phyloP scores from a whole-genome alignment of 2,329 filamentous ascomycete species.

The Neoascochyta sp. region DNA sequence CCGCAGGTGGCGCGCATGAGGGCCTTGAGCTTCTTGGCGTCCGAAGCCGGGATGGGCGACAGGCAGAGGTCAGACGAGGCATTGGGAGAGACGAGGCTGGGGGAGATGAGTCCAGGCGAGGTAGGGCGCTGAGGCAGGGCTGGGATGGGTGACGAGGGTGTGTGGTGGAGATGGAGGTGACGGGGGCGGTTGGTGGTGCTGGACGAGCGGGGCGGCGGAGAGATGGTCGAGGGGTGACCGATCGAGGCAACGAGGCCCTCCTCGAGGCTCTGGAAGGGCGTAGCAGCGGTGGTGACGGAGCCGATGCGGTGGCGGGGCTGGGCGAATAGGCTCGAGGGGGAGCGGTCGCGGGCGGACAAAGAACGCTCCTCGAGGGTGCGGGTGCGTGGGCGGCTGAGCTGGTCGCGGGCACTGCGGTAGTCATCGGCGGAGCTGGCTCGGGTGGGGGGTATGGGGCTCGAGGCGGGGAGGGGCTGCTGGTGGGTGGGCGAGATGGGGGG shows the following conservation, averaged over 20 bases:
- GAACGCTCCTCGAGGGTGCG: constrained; percentile 49
- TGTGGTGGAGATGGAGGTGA: constrained; percentile 1
- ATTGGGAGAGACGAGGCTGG: constrained; percentile 21
- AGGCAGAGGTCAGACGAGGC: constrained; percentile 35
- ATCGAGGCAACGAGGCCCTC: constrained; percentile 42
- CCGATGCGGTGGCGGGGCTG: constrained; percentile 62
- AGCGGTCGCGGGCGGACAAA: constrained; percentile 36
- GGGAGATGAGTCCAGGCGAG: too few relatives aligned
- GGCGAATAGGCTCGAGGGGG: constrained; percentile 40
- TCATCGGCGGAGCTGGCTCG: constrained; percentile 33
- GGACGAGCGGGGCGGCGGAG: constrained; percentile 27
- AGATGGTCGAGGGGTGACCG: constrained; percentile 41
- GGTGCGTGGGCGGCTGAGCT: constrained; percentile 50
- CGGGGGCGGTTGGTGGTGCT: constrained; percentile 21
- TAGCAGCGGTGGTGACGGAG: constrained; percentile 58
- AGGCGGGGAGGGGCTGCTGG: constrained; percentile 15
- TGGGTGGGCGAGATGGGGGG: constrained; percentile 25
- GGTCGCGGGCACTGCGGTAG: constrained; percentile 41
- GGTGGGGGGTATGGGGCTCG: constrained; percentile 19
- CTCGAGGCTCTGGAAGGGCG: constrained; percentile 47
- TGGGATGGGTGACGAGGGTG: constrained; percentile 18
- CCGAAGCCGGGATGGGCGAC: constrained; percentile 53
- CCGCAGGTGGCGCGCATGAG: constrained; percentile 76
- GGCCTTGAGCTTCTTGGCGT: constrained; percentile 67
- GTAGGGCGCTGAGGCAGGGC: constrained; percentile 9